Evolutionary conservation across 768 basidiomycete species (phyloP).

Genomic region (Agaricus subrufescens): DNA sequence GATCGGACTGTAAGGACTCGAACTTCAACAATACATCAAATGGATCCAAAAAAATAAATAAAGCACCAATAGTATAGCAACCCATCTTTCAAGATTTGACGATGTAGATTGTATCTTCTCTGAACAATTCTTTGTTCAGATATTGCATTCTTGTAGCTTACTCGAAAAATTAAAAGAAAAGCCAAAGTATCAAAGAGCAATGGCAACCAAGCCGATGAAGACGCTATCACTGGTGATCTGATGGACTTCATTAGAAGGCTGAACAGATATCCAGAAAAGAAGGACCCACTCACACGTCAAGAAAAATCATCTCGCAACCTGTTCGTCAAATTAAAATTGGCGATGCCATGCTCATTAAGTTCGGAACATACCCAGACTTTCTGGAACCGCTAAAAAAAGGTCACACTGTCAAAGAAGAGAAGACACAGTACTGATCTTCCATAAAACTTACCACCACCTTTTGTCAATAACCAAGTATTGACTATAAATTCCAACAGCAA

Average conservation of each 20-base stretch:
- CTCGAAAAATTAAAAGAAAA: slow-evolving; percentile 32
- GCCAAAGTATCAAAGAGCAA: slow-evolving; percentile 43
- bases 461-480: slow-evolving; percentile 49
- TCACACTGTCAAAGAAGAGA: not conserved
- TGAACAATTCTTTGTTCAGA: slow-evolving; percentile 23
- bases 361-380: slow-evolving; percentile 27
- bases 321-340: not conserved
- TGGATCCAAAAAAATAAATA: too few species aligned
- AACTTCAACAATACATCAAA: not conserved
- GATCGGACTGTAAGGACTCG: slow-evolving; percentile 29
- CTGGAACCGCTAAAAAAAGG: slow-evolving; percentile 28
- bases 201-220: slow-evolving; percentile 48
- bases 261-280: not conserved
- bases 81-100: slow-evolving; percentile 40
- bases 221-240: slow-evolving; percentile 30
- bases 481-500: slow-evolving; percentile 38
- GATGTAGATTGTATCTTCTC: slow-evolving; percentile 31
- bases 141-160: slow-evolving; percentile 17
- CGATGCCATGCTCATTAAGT: not conserved
- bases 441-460: slow-evolving; percentile 39
- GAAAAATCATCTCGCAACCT: slow-evolving; percentile 42
- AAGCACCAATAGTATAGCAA: slow-evolving; percentile 41
- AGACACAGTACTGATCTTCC: not conserved
- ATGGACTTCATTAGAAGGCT: slow-evolving; percentile 1
- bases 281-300: slow-evolving; percentile 6